Percentiles rank a stretch among this genome's conserved stretches.
Evolutionary conservation across 257 asterid species (phyloP).

Genomic region (Solanum arcanum): DNA sequence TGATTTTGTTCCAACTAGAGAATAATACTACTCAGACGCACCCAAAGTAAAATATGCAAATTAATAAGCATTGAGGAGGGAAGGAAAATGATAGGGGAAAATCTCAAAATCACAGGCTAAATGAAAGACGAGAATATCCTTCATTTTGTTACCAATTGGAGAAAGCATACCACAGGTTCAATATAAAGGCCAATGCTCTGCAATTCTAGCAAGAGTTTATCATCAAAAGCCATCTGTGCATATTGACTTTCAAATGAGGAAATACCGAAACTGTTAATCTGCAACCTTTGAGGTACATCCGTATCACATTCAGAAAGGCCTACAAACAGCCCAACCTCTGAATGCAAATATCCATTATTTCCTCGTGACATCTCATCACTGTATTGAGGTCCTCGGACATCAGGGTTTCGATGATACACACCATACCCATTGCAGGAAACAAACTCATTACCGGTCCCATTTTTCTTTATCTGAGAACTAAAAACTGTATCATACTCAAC

Average conservation of each 20-base stretch:
- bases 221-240: constrained; percentile 64
- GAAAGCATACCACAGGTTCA: constrained; percentile 76
- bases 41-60: not conserved
- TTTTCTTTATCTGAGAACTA: constrained; percentile 41
- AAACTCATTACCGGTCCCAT: constrained; percentile 35
- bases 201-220: constrained; percentile 65
- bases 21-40: not conserved
- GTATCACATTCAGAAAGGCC: constrained; percentile 44
- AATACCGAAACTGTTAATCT: constrained; percentile 19
- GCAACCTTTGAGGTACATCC: constrained; percentile 33
- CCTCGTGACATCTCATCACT: constrained; percentile 39
- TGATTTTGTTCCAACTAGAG: not conserved
- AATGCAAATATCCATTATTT: constrained; percentile 46
- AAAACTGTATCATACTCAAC: constrained; percentile 35
- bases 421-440: constrained; percentile 44
- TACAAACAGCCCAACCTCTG: constrained; percentile 57
- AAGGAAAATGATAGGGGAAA: not conserved
- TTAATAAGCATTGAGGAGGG: not conserved
- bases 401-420: constrained; percentile 15
- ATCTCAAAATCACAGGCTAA: not conserved
- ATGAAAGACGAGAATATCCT: not conserved
- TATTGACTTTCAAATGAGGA: constrained; percentile 49
- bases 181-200: constrained; percentile 62
- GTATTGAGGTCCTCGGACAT: constrained; percentile 10
- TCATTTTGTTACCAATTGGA: not conserved